Percentiles rank a stretch among this genome's conserved stretches.
Conservation (phyloP, 1,139 yeast species). For the Casaregolazyma suthepensis region DNA sequence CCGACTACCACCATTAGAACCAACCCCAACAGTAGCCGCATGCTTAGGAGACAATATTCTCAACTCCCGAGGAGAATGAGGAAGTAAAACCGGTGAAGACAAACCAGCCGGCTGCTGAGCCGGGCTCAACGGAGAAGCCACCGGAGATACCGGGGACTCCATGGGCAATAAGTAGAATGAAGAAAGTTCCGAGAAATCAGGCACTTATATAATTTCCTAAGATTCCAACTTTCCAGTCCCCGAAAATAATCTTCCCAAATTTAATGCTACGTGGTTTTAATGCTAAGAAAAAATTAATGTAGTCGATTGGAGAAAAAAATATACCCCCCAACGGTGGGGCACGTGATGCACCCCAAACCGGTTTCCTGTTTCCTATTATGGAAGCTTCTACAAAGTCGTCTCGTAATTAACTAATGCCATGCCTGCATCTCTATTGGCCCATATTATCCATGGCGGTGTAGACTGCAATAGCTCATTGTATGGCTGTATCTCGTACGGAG, state of each 20-base stretch:
- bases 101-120: slow-evolving; percentile 11
- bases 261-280: slow-evolving; percentile 1
- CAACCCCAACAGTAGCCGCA: slow-evolving; percentile 4
- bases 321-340: neutral
- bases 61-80: slow-evolving; percentile 17
- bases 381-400: neutral
- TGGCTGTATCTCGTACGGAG: slow-evolving; percentile 54
- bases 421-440: slow-evolving; percentile 64
- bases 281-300: neutral
- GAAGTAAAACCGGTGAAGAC: slow-evolving; percentile 18
- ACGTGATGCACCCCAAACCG: neutral
- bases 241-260: slow-evolving; percentile 13
- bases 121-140: slow-evolving; percentile 12
- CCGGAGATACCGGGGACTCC: slow-evolving; percentile 17
- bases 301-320: neutral
- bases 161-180: slow-evolving; percentile 3
- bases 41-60: slow-evolving; percentile 6
- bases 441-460: slow-evolving; percentile 56
- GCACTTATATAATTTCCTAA: neutral
- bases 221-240: slow-evolving; percentile 11
- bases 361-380: neutral
- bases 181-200: neutral
- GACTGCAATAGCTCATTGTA: slow-evolving; percentile 59
- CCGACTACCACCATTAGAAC: slow-evolving; percentile 7
- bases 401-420: slow-evolving; percentile 37